Conservation (phyloP, 208 protist species). For the Leptomonas seymouri region DNA sequence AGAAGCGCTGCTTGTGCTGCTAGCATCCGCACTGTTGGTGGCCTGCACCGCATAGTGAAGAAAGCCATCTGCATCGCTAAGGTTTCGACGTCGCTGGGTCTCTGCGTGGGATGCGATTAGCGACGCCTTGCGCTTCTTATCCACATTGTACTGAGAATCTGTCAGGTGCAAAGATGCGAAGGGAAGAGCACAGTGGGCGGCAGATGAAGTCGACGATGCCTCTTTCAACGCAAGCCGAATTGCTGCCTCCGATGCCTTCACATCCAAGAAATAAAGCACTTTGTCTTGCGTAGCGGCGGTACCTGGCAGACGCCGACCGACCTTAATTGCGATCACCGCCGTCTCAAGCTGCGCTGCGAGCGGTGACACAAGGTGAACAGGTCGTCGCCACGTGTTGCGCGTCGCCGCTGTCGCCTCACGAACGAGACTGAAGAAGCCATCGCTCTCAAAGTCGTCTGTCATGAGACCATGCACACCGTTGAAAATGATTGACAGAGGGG, state of each 20-base stretch:
- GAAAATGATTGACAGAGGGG: constrained; percentile 53
- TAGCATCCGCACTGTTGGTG: not conserved
- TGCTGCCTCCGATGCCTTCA: not conserved
- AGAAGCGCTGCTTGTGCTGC: not conserved
- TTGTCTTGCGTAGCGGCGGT: constrained; percentile 8
- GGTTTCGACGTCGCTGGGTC: not conserved
- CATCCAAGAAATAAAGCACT: constrained; percentile 18
- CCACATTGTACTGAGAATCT: not conserved
- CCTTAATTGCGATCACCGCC: constrained; percentile 9
- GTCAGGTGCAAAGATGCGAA: not conserved
- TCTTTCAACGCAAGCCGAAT: not conserved
- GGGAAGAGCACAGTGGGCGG: not conserved
- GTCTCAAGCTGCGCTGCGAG: constrained; percentile 23
- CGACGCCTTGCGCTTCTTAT: constrained; percentile 6
- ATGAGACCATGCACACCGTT: constrained; percentile 52
- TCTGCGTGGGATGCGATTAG: not conserved
- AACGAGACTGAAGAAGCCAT: constrained; percentile 26
- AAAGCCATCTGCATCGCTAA: not conserved
- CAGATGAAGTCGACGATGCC: not conserved
- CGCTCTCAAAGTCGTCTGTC: constrained; percentile 30
- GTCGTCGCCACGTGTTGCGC: constrained; percentile 14
- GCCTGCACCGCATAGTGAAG: not conserved
- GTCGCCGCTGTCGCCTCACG: constrained; percentile 16
- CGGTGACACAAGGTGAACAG: constrained; percentile 8
- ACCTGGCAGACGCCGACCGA: constrained; percentile 17